phyloP scores from a whole-genome alignment of 2,329 filamentous ascomycete species.

The Triangularia verruculosa region DNA sequence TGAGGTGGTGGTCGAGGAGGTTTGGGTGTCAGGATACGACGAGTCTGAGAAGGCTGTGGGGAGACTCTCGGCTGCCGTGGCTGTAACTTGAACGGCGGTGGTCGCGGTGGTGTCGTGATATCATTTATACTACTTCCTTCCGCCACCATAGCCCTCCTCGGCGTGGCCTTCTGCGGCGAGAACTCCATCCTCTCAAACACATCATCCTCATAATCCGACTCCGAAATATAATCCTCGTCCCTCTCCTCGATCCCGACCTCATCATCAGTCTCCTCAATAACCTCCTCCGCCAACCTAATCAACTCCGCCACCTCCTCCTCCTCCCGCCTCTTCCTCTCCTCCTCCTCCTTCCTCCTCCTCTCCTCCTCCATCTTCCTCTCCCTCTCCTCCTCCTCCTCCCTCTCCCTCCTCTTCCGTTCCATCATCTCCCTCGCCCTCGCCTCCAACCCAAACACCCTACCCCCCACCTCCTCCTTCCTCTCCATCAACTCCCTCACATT shows the following conservation, averaged over 20 bases:
- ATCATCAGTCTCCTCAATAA: too few species aligned
- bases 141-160: slow-evolving; percentile 7
- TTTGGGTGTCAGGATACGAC: neutral
- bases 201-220: slow-evolving; percentile 31
- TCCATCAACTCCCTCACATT: neutral
- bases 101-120: neutral
- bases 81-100: neutral
- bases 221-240: slow-evolving; percentile 12
- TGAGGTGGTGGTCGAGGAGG: neutral
- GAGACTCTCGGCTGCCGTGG: neutral
- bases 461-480: neutral
- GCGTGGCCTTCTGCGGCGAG: slow-evolving; percentile 1
- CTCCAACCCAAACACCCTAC: neutral
- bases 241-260: neutral
- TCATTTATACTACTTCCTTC: neutral
- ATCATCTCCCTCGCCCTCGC: neutral
- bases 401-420: neutral
- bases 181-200: neutral
- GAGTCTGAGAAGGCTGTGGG: neutral
- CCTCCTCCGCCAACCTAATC: neutral
- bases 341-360: slow-evolving; percentile 13
- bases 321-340: neutral
- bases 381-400: neutral
- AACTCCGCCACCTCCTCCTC: neutral
- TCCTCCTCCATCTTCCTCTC: neutral